These are phyloP conservation scores for Colletotrichum trifolii DNA, from an alignment of 2,329 filamentous ascomycete species.

Conservation along the genomic window DNA sequence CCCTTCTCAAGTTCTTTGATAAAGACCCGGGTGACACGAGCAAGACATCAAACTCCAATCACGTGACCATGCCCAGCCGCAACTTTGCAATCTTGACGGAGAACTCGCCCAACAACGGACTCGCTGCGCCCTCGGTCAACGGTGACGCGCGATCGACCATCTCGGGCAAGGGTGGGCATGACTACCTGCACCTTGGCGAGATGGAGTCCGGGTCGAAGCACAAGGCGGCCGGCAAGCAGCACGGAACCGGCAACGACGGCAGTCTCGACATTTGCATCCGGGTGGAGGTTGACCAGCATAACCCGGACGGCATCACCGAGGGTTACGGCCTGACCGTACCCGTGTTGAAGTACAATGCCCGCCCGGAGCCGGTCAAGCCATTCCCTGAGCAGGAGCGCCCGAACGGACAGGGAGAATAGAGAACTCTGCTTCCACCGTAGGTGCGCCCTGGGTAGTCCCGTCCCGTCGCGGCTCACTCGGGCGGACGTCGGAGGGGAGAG, in stretches of 20 bases:
- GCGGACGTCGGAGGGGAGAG: too few relatives aligned
- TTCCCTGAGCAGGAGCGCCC: conserved; percentile 33
- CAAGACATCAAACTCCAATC: conserved; percentile 81
- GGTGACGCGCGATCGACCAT: conserved; percentile 43
- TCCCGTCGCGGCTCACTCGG: too few relatives aligned
- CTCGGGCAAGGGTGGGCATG: conserved; percentile 71
- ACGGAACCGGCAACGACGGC: conserved; percentile 67
- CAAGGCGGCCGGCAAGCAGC: conserved; percentile 71
- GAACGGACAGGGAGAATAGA: conserved; percentile 24
- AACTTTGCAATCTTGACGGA: conserved; percentile 94
- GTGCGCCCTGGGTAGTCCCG: too few relatives aligned
- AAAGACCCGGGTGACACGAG: conserved; percentile 82
- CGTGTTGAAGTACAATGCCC: conserved; percentile 59
- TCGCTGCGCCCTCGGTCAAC: conserved; percentile 36
- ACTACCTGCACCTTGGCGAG: conserved; percentile 80
- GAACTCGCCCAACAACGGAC: conserved; percentile 73
- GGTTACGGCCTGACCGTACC: conserved; percentile 91
- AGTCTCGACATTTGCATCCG: conserved; percentile 85
- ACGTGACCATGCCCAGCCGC: conserved; percentile 89
- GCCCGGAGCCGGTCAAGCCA: conserved; percentile 39
- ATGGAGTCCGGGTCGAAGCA: conserved; percentile 81
- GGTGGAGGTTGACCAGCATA: conserved; percentile 86
- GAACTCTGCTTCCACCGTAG: neutral
- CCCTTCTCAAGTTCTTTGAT: conserved; percentile 91
- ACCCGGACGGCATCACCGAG: conserved; percentile 82